A percentile compares a stretch with the other conserved stretches of the same genome.
These are phyloP conservation scores for Chrysanthemum lavandulifolium DNA, from an alignment of 129 eudicot genomes.

Conservation along the genomic window DNA sequence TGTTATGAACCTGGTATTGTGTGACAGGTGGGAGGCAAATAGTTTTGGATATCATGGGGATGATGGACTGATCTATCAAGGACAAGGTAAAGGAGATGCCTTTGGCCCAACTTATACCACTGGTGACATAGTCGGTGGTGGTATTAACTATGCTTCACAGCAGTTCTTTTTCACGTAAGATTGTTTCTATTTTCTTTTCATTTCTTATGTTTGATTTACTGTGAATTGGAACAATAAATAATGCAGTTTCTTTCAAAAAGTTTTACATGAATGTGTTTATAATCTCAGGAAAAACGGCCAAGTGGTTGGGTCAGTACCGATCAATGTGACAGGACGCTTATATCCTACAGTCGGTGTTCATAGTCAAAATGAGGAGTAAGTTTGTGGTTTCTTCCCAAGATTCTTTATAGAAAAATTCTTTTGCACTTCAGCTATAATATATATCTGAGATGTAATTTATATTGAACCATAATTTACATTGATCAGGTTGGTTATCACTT, in stretches of 20 bases:
- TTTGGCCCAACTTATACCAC: conserved; percentile 73
- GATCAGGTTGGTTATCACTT: neutral
- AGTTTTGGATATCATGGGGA: conserved; percentile 98
- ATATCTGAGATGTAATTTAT: neutral
- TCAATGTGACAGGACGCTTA: conserved; percentile 67
- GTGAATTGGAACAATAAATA: too few relatives aligned
- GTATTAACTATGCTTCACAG: conserved; percentile 66
- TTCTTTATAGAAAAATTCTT: conserved; percentile 1
- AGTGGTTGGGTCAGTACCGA: conserved; percentile 56
- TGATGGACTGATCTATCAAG: conserved; percentile 87
- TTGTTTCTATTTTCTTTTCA: conserved; percentile 14
- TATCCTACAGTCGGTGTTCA: conserved; percentile 93
- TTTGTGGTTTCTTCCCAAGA: conserved; percentile 19
- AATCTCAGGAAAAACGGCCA: conserved; percentile 80
- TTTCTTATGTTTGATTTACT: neutral
- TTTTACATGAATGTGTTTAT: conserved; percentile 6
- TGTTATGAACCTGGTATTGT: neutral
- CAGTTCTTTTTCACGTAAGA: conserved; percentile 89
- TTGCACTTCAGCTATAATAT: neutral
- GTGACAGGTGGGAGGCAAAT: conserved; percentile 88
- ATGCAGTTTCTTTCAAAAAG: conserved; percentile 3
- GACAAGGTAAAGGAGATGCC: conserved; percentile 75
- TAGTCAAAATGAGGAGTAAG: conserved; percentile 97
- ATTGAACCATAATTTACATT: neutral
- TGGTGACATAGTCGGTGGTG: conserved; percentile 85